Evolutionary conservation across 768 basidiomycete genomes (phyloP), one percentile per base, ranked within the genome.

Genomic region (Suillus cothurnatus): DNA sequence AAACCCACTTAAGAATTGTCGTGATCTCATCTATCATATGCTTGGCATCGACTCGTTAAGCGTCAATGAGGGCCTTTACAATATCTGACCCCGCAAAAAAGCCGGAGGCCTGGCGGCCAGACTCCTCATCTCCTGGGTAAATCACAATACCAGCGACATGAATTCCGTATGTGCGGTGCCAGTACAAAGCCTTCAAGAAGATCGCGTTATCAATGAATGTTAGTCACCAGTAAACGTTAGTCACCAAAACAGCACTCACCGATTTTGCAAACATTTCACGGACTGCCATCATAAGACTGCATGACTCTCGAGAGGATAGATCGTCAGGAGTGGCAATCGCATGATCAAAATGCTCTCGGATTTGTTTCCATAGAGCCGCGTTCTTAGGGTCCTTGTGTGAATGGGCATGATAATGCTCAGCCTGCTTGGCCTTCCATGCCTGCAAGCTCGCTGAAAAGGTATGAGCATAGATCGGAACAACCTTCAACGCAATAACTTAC

Each of bases 41-140:
- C 49, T 55, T 55, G 21, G 12, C 53, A 55, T 55, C 53, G 21
- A 55, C 32, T 55, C n/a, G 31, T 32, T 11, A 6, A 55, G 53
- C 31, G 32, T 55, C 31, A 55, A 55, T 55, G 31, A 55, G 53
- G 6, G 53, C 53, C 53, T 55, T 55, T 21, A 55, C 53, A 19
- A 55, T 55, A 21, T 55, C n/a, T 1, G 32, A 55, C 53, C 53
- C 53, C 1, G 11, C 53, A 55, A 55, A 55, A 55, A 55, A 6
- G 5, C 53, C 53, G 34, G 53, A 55, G 31, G 53, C 53, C 53
- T 55, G 53, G 2, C 11, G 32, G 3, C 53, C 53, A 21, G 53
- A 55, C n/a, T 55, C 53, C 19, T 55, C 53, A 55, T 55, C 53
- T 55, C 53, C 53, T 21, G 53, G 53, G 14, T 55, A 55, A 55